Conservation (phyloP, 2,329 filamentous ascomycete species). For the Hymenoscyphus fructigenus region DNA sequence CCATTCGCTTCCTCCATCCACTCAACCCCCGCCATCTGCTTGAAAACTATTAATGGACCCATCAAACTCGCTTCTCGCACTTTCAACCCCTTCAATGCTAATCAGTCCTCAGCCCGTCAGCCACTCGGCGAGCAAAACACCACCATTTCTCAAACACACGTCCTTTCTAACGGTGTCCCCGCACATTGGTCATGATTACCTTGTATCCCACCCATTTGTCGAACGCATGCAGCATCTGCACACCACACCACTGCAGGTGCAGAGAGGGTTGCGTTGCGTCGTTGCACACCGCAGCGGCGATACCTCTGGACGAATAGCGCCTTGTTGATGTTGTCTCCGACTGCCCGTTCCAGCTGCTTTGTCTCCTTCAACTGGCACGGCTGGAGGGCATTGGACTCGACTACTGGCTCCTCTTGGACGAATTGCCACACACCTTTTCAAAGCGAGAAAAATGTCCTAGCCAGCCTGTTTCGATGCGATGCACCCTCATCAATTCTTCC, state of each 20-base stretch:
- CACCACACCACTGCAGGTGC: constrained; percentile 5
- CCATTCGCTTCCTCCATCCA: no score
- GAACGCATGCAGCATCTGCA: background rate
- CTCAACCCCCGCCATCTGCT: background rate
- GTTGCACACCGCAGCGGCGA: background rate
- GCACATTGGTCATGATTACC: constrained; percentile 1
- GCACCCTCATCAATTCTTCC: background rate
- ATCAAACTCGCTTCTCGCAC: constrained; percentile 1
- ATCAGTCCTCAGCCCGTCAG: constrained; percentile 1
- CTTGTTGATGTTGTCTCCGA: background rate
- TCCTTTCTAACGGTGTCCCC: constrained; percentile 1
- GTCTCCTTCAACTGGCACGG: background rate
- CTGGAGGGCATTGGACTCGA: background rate
- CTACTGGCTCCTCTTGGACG: background rate
- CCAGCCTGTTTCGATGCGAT: background rate
- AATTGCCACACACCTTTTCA: background rate
- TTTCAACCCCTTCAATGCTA: background rate
- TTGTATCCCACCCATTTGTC: background rate
- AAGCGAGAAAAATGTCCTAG: background rate
- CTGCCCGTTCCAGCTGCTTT: background rate
- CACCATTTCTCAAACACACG: constrained; percentile 3
- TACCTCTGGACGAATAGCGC: background rate
- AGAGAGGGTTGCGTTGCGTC: background rate
- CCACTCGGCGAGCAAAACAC: background rate
- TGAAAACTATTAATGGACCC: background rate